Evolutionary conservation across 768 basidiomycete species (phyloP).

Genomic region (Sarcomyxa edulis): DNA sequence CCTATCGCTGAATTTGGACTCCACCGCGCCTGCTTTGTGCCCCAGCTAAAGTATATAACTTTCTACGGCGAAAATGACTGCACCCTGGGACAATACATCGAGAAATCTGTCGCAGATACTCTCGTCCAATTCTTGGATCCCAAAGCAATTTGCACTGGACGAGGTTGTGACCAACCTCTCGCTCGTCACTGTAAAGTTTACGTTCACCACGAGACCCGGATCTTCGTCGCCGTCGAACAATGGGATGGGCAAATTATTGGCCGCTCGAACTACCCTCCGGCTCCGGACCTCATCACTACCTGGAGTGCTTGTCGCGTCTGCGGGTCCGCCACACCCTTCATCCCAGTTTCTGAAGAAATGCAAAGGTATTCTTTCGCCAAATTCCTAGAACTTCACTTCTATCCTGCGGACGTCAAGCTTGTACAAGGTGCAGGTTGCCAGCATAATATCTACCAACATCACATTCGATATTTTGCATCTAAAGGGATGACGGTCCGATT

Average conservation of each 20-base stretch:
- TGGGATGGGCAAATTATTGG: conserved; percentile 78
- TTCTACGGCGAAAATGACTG: conserved; percentile 93
- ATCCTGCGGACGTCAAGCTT: conserved; percentile 80
- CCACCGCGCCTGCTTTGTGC: conserved; percentile 75
- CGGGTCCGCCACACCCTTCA: conserved; percentile 78
- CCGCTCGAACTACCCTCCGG: conserved; percentile 43
- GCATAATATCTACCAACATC: conserved; percentile 92
- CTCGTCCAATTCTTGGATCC: conserved; percentile 66
- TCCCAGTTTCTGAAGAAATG: conserved; percentile 88
- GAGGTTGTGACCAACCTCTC: conserved; percentile 77
- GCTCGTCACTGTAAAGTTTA: conserved; percentile 86
- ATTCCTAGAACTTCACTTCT: conserved; percentile 94
- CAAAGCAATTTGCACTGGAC: conserved; percentile 75
- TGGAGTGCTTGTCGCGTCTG: conserved; percentile 86
- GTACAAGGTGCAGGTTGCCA: conserved; percentile 87
- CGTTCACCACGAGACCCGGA: conserved; percentile 80
- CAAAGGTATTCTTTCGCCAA: conserved; percentile 93
- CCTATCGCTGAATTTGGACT: conserved; percentile 63
- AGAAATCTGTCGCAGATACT: conserved; percentile 66
- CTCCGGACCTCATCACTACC: conserved; percentile 79
- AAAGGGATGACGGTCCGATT: conserved; percentile 86
- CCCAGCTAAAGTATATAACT: conserved; percentile 64
- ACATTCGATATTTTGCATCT: conserved; percentile 85
- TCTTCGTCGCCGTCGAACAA: conserved; percentile 84
- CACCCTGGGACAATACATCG: conserved; percentile 92